Conservation (phyloP, 257 asterid species). For the Eustoma russellianum region DNA sequence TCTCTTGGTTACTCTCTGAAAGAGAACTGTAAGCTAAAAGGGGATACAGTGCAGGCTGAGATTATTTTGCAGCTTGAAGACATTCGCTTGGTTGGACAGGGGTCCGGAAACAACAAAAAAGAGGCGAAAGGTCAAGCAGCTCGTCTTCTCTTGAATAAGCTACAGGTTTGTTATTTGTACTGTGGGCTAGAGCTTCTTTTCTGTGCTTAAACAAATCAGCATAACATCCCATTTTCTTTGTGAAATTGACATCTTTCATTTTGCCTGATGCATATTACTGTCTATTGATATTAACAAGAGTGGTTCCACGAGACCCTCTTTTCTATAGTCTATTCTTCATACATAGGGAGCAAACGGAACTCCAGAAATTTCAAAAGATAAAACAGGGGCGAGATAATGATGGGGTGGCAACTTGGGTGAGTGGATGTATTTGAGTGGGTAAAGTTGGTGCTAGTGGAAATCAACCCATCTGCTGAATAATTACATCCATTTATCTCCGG, state of each 20-base stretch:
- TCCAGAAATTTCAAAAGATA: no score
- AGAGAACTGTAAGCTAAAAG: slow-evolving; percentile 27
- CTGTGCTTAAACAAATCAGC: background rate
- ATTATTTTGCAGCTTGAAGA: slow-evolving; percentile 60
- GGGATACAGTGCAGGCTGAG: slow-evolving; percentile 42
- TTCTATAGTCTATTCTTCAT: background rate
- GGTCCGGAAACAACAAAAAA: slow-evolving; percentile 50
- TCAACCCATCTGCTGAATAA: no score
- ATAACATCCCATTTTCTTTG: no score
- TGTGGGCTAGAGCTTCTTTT: background rate
- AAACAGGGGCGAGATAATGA: no score
- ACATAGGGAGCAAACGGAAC: no score
- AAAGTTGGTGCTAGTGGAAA: no score
- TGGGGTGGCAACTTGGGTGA: no score
- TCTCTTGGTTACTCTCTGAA: slow-evolving; percentile 71
- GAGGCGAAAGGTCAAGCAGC: slow-evolving; percentile 86
- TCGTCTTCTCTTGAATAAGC: slow-evolving; percentile 47
- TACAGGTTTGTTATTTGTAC: slow-evolving; percentile 51
- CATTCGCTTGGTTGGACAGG: slow-evolving; percentile 47
- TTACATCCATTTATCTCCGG: no score
- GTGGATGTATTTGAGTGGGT: no score
- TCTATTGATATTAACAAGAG: no score
- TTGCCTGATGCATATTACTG: background rate
- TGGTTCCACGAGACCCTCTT: background rate
- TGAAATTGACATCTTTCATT: no score